These are phyloP conservation scores for Populus nigra DNA, from an alignment of 345 rosid species.

Conservation along the genomic window DNA sequence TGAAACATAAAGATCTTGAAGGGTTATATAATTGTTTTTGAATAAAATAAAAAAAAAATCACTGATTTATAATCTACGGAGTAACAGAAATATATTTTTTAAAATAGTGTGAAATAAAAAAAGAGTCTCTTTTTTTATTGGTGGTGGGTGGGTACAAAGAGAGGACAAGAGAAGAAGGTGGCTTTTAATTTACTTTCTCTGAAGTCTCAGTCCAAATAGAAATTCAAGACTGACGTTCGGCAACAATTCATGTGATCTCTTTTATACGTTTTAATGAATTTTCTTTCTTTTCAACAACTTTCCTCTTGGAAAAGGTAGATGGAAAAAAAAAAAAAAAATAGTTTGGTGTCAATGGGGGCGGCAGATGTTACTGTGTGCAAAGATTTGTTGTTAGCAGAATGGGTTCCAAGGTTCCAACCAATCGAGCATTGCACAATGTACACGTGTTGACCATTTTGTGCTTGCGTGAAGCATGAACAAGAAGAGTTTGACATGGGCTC, in stretches of 20 bases:
- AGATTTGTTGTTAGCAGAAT: neutral
- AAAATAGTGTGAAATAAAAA: neutral
- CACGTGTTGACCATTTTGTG: too few relatives aligned
- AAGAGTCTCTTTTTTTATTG: neutral
- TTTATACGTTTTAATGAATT: neutral
- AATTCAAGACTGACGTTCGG: neutral
- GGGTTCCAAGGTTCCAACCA: too few relatives aligned
- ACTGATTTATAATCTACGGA: neutral
- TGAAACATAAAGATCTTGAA: neutral
- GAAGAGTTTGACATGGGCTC: neutral
- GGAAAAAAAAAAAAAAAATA: too few relatives aligned
- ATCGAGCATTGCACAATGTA: too few relatives aligned
- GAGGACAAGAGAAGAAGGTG: neutral
- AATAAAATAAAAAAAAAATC: neutral
- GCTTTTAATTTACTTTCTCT: constrained; percentile 13
- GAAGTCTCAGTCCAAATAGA: constrained; percentile 36
- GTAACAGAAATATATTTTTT: neutral
- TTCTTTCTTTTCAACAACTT: neutral
- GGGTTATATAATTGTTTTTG: neutral
- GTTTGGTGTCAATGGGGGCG: neutral
- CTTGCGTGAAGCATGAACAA: too few relatives aligned
- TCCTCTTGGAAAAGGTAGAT: neutral
- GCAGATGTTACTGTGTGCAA: neutral
- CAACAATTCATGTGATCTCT: constrained; percentile 19
- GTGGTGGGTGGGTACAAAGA: constrained; percentile 3